Percentiles rank a stretch among this genome's conserved stretches.
Evolutionary conservation across 129 eudicot genomes (phyloP).

Genomic region (Cynara cardunculus): DNA sequence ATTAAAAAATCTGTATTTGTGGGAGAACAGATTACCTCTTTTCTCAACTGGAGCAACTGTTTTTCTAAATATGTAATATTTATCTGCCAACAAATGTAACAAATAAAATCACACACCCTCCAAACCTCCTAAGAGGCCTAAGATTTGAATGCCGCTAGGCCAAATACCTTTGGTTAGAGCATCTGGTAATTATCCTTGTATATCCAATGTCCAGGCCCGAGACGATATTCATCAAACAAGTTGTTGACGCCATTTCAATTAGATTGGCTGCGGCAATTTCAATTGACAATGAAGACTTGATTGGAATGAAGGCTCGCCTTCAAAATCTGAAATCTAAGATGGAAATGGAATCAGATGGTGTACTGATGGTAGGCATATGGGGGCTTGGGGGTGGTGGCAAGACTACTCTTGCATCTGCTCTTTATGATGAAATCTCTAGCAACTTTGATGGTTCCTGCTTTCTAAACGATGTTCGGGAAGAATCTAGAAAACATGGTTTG

Average conservation of each 20-base stretch:
- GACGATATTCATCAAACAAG: neutral
- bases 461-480: neutral
- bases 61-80: too few species aligned
- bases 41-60: neutral
- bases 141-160: too few species aligned
- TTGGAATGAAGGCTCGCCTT: neutral
- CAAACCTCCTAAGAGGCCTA: too few species aligned
- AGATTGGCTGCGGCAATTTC: neutral
- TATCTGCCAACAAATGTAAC: too few species aligned
- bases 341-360: neutral
- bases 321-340: neutral
- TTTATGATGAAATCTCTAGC: neutral
- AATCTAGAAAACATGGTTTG: neutral
- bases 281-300: neutral
- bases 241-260: neutral
- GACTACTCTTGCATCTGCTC: neutral
- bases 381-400: neutral
- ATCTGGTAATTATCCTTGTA: neutral
- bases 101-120: too few species aligned
- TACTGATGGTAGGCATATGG: neutral
- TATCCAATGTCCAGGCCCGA: neutral
- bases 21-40: neutral
- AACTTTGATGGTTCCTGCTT: neutral
- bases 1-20: too few species aligned
- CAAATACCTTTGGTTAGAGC: too few species aligned